Conservation (phyloP, 306 rosid species). For the Dalbergia cochinchinensis region DNA sequence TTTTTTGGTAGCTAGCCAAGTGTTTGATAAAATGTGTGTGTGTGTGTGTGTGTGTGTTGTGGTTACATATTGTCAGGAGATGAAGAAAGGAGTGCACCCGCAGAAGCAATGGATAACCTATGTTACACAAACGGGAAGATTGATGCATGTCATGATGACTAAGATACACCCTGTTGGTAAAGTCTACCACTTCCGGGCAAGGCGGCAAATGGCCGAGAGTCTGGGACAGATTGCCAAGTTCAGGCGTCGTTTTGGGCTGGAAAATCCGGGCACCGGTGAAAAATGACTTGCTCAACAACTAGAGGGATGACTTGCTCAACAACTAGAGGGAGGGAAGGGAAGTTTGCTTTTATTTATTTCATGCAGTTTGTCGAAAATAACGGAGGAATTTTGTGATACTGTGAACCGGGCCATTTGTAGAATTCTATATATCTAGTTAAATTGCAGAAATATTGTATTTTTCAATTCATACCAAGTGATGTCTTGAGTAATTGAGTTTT, state of each 20-base stretch:
- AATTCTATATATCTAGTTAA: constrained; percentile 8
- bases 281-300: constrained; percentile 46
- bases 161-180: constrained; percentile 87
- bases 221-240: constrained; percentile 90
- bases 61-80: constrained; percentile 46
- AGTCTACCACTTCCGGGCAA: constrained; percentile 91
- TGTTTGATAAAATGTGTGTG: constrained; percentile 55
- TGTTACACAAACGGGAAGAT: constrained; percentile 88
- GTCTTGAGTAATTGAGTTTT: constrained; percentile 15
- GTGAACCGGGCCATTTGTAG: constrained; percentile 23
- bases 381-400: neutral
- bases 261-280: constrained; percentile 47
- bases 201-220: constrained; percentile 88
- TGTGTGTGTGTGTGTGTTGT: neutral
- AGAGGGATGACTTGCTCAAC: constrained; percentile 39
- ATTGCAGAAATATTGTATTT: constrained; percentile 21
- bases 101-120: constrained; percentile 97
- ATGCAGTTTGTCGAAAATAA: constrained; percentile 26
- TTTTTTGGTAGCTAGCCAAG: constrained; percentile 9
- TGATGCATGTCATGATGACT: constrained; percentile 89
- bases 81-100: constrained; percentile 96
- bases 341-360: constrained; percentile 33
- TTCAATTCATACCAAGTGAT: constrained; percentile 14
- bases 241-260: constrained; percentile 73
- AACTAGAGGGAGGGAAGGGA: neutral